phyloP scores from a whole-genome alignment of 2,329 filamentous ascomycete genomes.

The Penicillium sp. region DNA sequence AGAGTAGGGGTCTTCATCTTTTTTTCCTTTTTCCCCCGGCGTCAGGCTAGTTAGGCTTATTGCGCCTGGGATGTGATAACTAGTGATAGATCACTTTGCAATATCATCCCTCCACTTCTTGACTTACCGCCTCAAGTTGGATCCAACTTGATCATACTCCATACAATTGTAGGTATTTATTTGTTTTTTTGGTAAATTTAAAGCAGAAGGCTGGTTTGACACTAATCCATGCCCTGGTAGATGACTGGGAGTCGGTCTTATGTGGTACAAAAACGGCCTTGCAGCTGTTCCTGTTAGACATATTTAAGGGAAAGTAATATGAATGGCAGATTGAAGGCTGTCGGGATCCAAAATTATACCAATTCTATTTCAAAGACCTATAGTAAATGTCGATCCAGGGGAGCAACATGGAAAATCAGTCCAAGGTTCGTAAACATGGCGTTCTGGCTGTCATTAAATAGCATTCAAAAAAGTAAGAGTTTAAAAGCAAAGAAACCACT shows the following conservation, averaged over 20 bases:
- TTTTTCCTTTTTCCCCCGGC: neutral
- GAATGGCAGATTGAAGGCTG: neutral
- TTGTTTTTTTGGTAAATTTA: neutral
- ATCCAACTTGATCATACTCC: neutral
- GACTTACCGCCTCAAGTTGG: neutral
- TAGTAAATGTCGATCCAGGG: conserved; percentile 16
- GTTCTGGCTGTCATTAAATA: conserved; percentile 25
- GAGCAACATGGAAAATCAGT: conserved; percentile 13
- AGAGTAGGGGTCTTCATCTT: neutral
- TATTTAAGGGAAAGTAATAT: too few species aligned
- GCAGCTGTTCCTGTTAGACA: neutral
- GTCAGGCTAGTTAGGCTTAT: neutral
- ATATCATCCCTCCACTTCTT: neutral
- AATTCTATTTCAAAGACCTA: conserved; percentile 25
- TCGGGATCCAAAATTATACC: conserved; percentile 6
- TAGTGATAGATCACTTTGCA: neutral
- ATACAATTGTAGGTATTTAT: neutral
- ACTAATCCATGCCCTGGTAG: neutral
- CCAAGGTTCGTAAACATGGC: conserved; percentile 24
- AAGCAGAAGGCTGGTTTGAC: neutral
- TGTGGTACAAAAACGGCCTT: neutral
- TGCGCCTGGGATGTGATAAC: neutral
- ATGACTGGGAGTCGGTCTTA: neutral
- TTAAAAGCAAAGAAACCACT: conserved; percentile 4
- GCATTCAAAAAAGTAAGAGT: conserved; percentile 18